Evolutionary conservation across 2,329 filamentous ascomycete species (phyloP), one percentile per base, ranked within the genome.

Genomic region (Cladosporium velox): DNA sequence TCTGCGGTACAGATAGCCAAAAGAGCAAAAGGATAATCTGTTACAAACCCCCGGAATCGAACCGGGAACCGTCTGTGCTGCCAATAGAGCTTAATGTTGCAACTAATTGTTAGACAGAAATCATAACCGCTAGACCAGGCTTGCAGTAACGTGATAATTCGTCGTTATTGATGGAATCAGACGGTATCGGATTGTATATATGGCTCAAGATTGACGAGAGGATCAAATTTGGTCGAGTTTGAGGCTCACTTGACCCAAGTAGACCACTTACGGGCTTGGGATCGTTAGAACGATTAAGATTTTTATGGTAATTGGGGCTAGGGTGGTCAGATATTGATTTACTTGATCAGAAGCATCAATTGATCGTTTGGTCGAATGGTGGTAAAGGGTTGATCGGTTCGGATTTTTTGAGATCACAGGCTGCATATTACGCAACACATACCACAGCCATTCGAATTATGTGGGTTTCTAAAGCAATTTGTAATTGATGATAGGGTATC

Each of bases 191-290:
- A 4, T 0, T 24, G 2, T 10, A 11, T 47, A 47, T 47, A 21
- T 11, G 1, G 1, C n/a, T 47, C 1, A 0, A 4, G 2, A 1
- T 21, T 11, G 1, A n/a, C 8, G 7, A 18, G 4, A 21, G 2
- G 3, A 24, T 21, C 7, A 0, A 12, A 11, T 21, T 24, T 47
- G 41, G 10, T n/a, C 8, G 21, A n/a, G 18, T 47, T 0, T 2
- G 3, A 12, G 41, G 41, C 41, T 11, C 7, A 18, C 1, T 7
- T 1, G n/a, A 47, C n/a, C 8, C 8, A 11, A 12, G 4, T 21
- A 2, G 2, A 7, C 4, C 3, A 11, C n/a, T 8, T 47, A 12
- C n/a, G 21, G 4, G 3, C 2, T 11, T 21, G 8, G n/a, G 3
- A 47, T 47, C n/a, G n/a, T 47, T 11, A 3, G n/a, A 4, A 1